Base-by-base conservation (phyloP, 2,329 filamentous ascomycete species). In the Pleomassaria siparia region DNA sequence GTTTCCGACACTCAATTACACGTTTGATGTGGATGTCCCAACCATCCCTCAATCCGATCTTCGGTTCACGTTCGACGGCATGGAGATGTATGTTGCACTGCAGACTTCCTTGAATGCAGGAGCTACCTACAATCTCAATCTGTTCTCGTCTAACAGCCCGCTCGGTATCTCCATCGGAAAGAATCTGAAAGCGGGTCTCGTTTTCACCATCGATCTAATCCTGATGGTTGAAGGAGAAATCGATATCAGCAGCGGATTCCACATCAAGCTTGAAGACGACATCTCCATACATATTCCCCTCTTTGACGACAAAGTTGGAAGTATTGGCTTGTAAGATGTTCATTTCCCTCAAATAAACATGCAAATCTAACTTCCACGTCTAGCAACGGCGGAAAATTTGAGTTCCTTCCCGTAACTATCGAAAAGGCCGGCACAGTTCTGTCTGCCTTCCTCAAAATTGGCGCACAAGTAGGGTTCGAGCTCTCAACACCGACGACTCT, bases 391-490 rank as follows among this genome's bases (percentile, higher is more conserved):
- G 80, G 76, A 0, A 62, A 73, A 12, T 83, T 82, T 49, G 79
- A 82, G 46, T 82, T 82, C 47, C 72, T 84, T 1, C 80, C 81
- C 0, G 76, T 83, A 3, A 78, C 71, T 0, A 64, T 83, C 25
- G 63, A 74, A 49, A 74, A 69, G 24, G 72, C 71, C n/a, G 73
- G 71, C 44, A 72, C 72, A 0, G 56, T 74, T 0, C 62, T 83
- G 9, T 73, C 69, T 0, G 80, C 77, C 0, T 62, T 75, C 0
- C 68, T 84, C 0, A 75, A 77, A 4, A 51, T 82, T 1, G 74
- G 74, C 9, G 57, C 77, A 1, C 71, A 75, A 25, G 72, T 74
- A 3, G 80, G 79, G 12, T 28, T 63, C 2, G 44, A 55, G 15
- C 33, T 61, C 8, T 32, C 21, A 0, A 16, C 44, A 1, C 53